phyloP scores from a whole-genome alignment of 176 grass and related monocot species.

The Guadua angustifolia region DNA sequence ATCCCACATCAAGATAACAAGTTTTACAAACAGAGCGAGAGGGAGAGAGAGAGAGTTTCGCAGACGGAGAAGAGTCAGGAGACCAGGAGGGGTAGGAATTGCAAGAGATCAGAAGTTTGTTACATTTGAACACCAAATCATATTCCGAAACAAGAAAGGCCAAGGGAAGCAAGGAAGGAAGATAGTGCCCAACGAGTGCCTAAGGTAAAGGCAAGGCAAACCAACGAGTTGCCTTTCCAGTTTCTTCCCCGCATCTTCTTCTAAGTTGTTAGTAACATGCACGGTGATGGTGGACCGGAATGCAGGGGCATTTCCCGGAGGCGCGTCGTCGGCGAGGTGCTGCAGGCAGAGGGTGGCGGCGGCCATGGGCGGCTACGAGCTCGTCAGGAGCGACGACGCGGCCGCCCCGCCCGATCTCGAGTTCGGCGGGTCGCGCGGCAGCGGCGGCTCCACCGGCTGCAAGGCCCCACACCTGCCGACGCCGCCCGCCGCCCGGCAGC shows the following conservation, averaged over 20 bases:
- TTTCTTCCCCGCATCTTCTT: neutral
- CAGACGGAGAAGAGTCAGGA: neutral
- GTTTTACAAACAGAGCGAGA: neutral
- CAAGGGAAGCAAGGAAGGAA: neutral
- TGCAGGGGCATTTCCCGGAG: constrained; percentile 34
- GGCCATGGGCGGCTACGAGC: constrained; percentile 54
- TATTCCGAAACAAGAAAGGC: constrained; percentile 1
- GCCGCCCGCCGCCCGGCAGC: constrained; percentile 36
- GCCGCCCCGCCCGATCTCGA: constrained; percentile 37
- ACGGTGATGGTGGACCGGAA: neutral
- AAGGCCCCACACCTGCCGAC: neutral
- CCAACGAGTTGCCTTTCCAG: neutral
- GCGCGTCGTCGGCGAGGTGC: neutral
- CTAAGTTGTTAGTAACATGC: too few relatives aligned
- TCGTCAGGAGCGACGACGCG: constrained; percentile 52
- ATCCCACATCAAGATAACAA: neutral
- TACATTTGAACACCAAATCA: constrained; percentile 3
- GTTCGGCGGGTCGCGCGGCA: neutral
- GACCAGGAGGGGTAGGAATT: neutral
- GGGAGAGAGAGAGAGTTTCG: neutral
- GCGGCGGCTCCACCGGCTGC: neutral
- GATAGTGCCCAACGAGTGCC: neutral
- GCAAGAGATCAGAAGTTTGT: constrained; percentile 20
- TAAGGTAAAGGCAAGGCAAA: neutral
- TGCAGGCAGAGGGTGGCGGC: constrained; percentile 35